A percentile compares a stretch with the other conserved stretches of the same genome.
Conservation (phyloP, 2,329 filamentous ascomycete genomes). For the Ilyonectria sp. region DNA sequence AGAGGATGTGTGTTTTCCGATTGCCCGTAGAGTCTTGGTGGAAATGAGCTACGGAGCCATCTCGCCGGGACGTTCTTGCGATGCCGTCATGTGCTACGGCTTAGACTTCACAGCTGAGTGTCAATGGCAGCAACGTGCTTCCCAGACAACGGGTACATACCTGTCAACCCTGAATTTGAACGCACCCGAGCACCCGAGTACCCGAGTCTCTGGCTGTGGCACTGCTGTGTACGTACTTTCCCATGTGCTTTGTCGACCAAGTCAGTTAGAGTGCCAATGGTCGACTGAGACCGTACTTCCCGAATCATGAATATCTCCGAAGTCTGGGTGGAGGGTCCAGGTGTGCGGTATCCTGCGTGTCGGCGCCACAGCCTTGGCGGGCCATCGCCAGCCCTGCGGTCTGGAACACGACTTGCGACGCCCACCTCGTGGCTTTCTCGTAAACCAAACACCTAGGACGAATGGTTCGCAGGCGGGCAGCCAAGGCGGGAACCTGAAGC, state of each 20-base stretch:
- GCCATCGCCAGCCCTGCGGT: conserved; percentile 17
- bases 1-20: too few species aligned
- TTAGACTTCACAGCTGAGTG: background rate
- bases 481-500: background rate
- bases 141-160: background rate
- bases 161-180: conserved; percentile 2
- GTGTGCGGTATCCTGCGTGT: conserved; percentile 5
- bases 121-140: background rate
- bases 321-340: background rate
- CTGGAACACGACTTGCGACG: conserved; percentile 26
- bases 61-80: too few species aligned
- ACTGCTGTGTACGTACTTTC: background rate
- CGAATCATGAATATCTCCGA: conserved; percentile 1
- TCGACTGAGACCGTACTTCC: background rate
- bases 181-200: background rate
- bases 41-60: too few species aligned
- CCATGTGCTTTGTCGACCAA: background rate
- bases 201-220: background rate
- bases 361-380: conserved; percentile 4
- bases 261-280: background rate
- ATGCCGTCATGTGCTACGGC: too few species aligned
- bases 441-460: conserved; percentile 11
- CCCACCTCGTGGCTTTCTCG: conserved; percentile 23
- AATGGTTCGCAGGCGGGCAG: conserved; percentile 17
- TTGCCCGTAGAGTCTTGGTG: too few species aligned